These are phyloP conservation scores for Effrenium voratum DNA, from an alignment of 73 alveolate genomes.

Conservation along the genomic window DNA sequence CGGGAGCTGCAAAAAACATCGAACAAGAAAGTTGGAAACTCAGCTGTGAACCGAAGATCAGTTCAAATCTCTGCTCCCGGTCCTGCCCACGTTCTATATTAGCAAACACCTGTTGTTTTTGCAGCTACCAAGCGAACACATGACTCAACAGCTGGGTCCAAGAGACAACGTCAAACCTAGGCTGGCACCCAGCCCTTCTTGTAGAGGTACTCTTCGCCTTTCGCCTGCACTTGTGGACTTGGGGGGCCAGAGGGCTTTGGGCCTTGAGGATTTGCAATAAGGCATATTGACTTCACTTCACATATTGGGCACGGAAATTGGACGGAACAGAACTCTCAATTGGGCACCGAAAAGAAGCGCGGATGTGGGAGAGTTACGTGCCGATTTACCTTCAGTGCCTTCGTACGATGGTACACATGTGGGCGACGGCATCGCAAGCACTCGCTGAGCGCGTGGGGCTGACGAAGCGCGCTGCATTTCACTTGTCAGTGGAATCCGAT, in stretches of 20 bases:
- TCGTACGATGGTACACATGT: no score
- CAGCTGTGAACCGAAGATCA: background rate
- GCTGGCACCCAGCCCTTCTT: conserved; percentile 62
- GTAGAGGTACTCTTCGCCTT: conserved; percentile 71
- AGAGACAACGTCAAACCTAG: background rate
- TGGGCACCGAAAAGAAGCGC: no score
- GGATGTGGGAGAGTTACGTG: no score
- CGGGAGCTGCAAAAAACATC: background rate
- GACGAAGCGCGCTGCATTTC: no score
- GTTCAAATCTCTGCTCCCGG: background rate
- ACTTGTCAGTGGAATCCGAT: no score
- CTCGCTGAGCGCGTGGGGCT: no score
- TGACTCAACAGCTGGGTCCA: background rate
- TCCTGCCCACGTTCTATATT: background rate
- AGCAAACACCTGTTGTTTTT: background rate
- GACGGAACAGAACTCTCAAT: no score
- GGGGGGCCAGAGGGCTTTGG: background rate
- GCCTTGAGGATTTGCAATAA: background rate
- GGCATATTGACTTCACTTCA: no score
- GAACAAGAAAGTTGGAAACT: background rate
- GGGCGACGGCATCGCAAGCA: no score
- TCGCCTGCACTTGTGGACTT: background rate
- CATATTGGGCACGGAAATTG: no score
- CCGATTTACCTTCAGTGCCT: no score
- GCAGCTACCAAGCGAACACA: background rate